Evolutionary conservation across 2,329 filamentous ascomycete species (phyloP), one percentile per base, ranked within the genome.

Genomic region (Rutstroemia sp.): DNA sequence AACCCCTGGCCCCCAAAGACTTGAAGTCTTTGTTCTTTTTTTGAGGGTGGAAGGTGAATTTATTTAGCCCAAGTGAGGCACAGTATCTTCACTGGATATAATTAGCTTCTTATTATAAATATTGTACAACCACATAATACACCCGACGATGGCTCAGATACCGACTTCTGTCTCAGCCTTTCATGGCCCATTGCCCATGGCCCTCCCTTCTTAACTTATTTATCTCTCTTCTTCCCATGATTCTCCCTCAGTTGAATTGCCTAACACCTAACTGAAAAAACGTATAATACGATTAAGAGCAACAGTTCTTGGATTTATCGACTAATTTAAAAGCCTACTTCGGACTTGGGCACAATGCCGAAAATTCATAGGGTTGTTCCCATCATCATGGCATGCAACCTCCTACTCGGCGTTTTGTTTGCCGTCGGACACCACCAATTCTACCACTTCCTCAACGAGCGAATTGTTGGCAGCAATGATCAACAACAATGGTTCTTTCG

Each of bases 401-500:
- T 49, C 27, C 19, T 49, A 4, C 27, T 49, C n/a, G 47, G 47
- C 27, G n/a, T 16, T 12, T 37, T 49, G n/a, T 23, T 17, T 17
- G 47, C 47, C 16, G 47, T 49, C 25, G 47, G 27, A 37, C 47
- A 49, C 27, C 47, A 49, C 47, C 47, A 34, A 23, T 49, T 49
- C 27, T 49, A 49, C 27, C 47, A 49, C 6, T 49, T 30, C n/a
- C 47, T 49, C n/a, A 49, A 49, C 25, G n/a, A n/a, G 21, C 30
- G 17, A n/a, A 49, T 49, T 25, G 47, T 49, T 49, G 27, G 17
- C n/a, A 49, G 47, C 27, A 25, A 49, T 37, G 34, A 49, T 37
- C 23, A 49, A 37, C 47, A 49, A 25, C 47, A 49, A 21, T 49
- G 47, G 47, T 49, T 30, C 27, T 14, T 49, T 38, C 47, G 23